Conservation (phyloP, 148 eudicot genomes). For the Heliamphora exappendiculata region DNA sequence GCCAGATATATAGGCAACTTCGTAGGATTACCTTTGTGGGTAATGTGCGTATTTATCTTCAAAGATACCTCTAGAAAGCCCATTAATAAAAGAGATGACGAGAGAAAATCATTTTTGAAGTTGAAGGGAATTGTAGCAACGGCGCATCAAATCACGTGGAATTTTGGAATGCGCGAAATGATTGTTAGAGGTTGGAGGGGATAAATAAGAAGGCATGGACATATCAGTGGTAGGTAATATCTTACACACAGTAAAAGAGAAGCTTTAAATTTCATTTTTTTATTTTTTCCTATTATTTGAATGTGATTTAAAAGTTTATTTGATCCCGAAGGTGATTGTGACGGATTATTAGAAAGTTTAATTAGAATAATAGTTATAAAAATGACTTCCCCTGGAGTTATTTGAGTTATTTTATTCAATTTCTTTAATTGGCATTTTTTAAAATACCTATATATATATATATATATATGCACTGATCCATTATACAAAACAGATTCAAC, state of each 20-base stretch:
- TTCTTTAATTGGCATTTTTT: too few species aligned
- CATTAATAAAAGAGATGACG: neutral
- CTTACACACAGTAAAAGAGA: constrained; percentile 41
- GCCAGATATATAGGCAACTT: neutral
- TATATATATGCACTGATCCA: too few species aligned
- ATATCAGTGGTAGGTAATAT: constrained; percentile 59
- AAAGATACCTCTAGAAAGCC: neutral
- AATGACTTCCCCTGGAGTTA: neutral
- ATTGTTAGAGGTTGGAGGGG: constrained; percentile 26
- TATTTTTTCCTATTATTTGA: neutral
- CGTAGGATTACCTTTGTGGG: constrained; percentile 12
- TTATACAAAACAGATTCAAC: too few species aligned
- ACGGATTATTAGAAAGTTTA: constrained; percentile 5
- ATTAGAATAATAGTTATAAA: neutral
- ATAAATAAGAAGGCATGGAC: constrained; percentile 39
- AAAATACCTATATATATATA: too few species aligned
- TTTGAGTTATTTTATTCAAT: neutral
- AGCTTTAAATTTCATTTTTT: constrained; percentile 22
- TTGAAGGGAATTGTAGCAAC: constrained; percentile 14
- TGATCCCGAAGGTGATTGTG: constrained; percentile 20
- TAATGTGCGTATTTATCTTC: constrained; percentile 7
- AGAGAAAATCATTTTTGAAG: constrained; percentile 8
- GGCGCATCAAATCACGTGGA: constrained; percentile 19
- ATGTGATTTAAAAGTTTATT: too few species aligned
- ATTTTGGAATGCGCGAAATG: constrained; percentile 17